Percentiles rank a stretch among this genome's conserved stretches.
phyloP scores from a whole-genome alignment of 2,329 filamentous ascomycete genomes.

The Amauroascus niger region DNA sequence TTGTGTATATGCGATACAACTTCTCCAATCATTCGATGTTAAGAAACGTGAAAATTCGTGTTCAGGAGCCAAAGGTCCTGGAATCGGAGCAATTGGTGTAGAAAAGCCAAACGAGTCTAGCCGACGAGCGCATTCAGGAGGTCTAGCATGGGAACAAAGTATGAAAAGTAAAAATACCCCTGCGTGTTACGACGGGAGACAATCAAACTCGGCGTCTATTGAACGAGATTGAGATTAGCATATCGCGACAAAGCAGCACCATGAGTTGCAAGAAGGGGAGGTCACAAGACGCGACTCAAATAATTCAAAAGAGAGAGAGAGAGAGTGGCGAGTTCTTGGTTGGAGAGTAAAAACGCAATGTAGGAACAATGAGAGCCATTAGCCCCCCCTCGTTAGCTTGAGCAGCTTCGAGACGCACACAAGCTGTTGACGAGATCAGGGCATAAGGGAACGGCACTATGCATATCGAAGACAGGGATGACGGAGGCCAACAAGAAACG shows the following conservation, averaged over 20 bases:
- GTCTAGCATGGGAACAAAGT: not conserved
- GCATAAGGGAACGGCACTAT: not conserved
- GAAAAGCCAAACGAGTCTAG: not conserved
- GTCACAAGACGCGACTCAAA: not conserved
- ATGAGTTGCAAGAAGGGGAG: not conserved
- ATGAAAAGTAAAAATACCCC: not conserved
- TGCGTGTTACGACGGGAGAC: not conserved
- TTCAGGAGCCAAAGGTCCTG: not conserved
- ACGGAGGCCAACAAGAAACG: not conserved
- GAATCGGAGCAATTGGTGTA: not conserved
- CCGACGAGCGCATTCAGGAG: not conserved
- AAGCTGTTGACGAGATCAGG: not conserved
- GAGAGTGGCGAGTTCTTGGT: not conserved
- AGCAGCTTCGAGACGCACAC: not conserved
- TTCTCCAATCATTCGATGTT: not conserved
- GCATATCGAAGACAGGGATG: slow-evolving; percentile 6
- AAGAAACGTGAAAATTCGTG: not conserved
- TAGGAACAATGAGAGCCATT: not conserved
- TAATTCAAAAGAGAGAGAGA: too few species aligned
- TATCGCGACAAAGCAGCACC: not conserved
- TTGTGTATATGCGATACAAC: not conserved
- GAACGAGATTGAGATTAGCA: not conserved
- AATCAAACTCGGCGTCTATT: not conserved
- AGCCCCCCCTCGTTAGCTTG: not conserved
- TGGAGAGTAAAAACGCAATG: not conserved